A percentile compares a stretch with the other conserved stretches of the same genome.
Evolutionary conservation across 2,329 filamentous ascomycete genomes (phyloP).

Genomic region (Pseudocercospora macadamiae): DNA sequence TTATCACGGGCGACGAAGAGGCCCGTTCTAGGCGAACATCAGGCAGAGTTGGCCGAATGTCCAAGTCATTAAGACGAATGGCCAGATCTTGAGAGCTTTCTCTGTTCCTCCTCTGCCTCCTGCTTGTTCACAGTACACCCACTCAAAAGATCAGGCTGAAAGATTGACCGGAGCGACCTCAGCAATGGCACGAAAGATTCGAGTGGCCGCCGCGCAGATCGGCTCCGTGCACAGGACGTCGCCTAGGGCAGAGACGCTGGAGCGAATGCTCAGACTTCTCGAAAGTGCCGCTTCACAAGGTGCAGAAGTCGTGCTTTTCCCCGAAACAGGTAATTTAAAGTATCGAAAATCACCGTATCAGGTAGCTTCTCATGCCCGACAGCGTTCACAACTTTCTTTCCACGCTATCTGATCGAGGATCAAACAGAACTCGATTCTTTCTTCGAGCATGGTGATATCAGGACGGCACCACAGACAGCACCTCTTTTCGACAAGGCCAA

Average conservation of each 20-base stretch:
- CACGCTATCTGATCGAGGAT: slow-evolving; percentile 52
- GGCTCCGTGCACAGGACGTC: slow-evolving; percentile 50
- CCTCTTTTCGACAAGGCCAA: slow-evolving; percentile 53
- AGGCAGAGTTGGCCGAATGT: not conserved
- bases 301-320: slow-evolving; percentile 55
- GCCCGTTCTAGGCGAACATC: not conserved
- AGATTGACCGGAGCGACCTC: not conserved
- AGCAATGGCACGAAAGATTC: slow-evolving; percentile 44
- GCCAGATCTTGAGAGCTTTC: not conserved
- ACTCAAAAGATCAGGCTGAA: not conserved
- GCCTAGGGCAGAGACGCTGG: slow-evolving; percentile 45
- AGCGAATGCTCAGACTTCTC: slow-evolving; percentile 55
- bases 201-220: slow-evolving; percentile 57
- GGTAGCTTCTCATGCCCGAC: slow-evolving; percentile 27
- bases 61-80: too few relatives aligned
- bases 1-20: not conserved
- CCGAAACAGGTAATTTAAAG: slow-evolving; percentile 41
- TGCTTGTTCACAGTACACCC: too few relatives aligned
- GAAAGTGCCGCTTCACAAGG: slow-evolving; percentile 46
- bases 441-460: slow-evolving; percentile 53
- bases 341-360: not conserved
- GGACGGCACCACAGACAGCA: slow-evolving; percentile 46
- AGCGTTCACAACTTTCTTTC: slow-evolving; percentile 60
- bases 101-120: not conserved
- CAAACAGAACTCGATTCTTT: slow-evolving; percentile 49